A percentile compares a stretch with the other conserved stretches of the same genome.
phyloP scores from a whole-genome alignment of 2,329 filamentous ascomycete species.

The Exophiala dermatitidis region DNA sequence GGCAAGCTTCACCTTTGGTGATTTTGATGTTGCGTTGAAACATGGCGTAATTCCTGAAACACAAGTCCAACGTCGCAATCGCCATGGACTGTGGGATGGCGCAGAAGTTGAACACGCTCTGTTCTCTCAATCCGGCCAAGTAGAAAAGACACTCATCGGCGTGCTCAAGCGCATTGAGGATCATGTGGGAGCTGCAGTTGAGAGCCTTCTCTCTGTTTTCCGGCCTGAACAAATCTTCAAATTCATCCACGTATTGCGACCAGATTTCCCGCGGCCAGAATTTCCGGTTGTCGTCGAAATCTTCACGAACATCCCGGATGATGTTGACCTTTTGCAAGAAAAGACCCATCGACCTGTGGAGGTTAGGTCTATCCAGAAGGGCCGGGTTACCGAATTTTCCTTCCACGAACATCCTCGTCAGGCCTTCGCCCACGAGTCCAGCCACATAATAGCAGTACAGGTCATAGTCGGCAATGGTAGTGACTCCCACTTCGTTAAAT shows the following conservation, averaged over 20 bases:
- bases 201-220: constrained; percentile 70
- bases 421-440: constrained; percentile 91
- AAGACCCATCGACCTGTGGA: constrained; percentile 93
- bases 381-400: constrained; percentile 79
- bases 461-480: constrained; percentile 84
- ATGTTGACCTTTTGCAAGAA: constrained; percentile 99
- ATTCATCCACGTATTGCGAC: constrained; percentile 87
- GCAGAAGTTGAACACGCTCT: constrained; percentile 98
- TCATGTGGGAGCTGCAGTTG: constrained; percentile 86
- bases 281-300: constrained; percentile 74
- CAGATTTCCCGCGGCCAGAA: constrained; percentile 97
- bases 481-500: constrained; percentile 69
- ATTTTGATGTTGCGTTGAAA: constrained; percentile 92
- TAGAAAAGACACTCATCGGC: constrained; percentile 95
- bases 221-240: constrained; percentile 81
- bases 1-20: constrained; percentile 86
- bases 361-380: constrained; percentile 66
- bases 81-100: constrained; percentile 97
- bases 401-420: constrained; percentile 84
- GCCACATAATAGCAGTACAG: constrained; percentile 97
- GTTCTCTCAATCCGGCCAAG: constrained; percentile 87
- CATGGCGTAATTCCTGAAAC: constrained; percentile 84
- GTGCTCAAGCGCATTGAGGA: constrained; percentile 78
- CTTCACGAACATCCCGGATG: constrained; percentile 89
- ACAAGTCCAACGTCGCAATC: constrained; percentile 84